A percentile compares a stretch with the other conserved stretches of the same genome.
phyloP scores from a whole-genome alignment of 129 eudicot species.

The Tagetes erecta region DNA sequence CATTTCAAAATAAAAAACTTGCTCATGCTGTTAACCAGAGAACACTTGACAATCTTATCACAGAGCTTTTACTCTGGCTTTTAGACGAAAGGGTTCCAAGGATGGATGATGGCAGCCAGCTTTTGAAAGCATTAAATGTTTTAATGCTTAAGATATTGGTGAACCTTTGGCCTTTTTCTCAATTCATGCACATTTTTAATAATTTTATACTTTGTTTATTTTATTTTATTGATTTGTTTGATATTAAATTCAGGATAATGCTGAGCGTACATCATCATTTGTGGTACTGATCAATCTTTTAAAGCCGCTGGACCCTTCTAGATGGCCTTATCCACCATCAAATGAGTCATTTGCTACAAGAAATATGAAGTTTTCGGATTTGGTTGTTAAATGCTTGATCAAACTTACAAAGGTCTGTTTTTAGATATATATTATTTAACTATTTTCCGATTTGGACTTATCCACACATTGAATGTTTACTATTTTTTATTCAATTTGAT shows the following conservation, averaged over 20 bases:
- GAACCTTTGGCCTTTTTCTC: constrained; percentile 2
- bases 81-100: constrained; percentile 97
- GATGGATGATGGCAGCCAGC: constrained; percentile 98
- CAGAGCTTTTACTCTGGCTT: constrained; percentile 99
- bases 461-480: not conserved
- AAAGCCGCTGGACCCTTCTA: constrained; percentile 79
- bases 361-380: constrained; percentile 82
- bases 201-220: not conserved
- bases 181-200: not conserved
- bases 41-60: constrained; percentile 81
- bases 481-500: constrained; percentile 17
- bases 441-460: not conserved
- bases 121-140: constrained; percentile 94
- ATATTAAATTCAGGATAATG: constrained; percentile 67
- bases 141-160: constrained; percentile 88
- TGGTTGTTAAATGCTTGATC: constrained; percentile 93
- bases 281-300: constrained; percentile 80
- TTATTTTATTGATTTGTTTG: constrained; percentile 15
- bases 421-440: not conserved
- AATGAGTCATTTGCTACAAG: constrained; percentile 70
- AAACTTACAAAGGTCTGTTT: constrained; percentile 80
- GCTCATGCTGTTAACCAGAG: constrained; percentile 94
- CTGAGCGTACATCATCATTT: constrained; percentile 92
- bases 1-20: constrained; percentile 85
- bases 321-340: constrained; percentile 88